A percentile compares a stretch with the other conserved stretches of the same genome.
These are phyloP conservation scores for Toxoplasma gondii DNA, from an alignment of 169 alveolate species.

Conservation along the genomic window DNA sequence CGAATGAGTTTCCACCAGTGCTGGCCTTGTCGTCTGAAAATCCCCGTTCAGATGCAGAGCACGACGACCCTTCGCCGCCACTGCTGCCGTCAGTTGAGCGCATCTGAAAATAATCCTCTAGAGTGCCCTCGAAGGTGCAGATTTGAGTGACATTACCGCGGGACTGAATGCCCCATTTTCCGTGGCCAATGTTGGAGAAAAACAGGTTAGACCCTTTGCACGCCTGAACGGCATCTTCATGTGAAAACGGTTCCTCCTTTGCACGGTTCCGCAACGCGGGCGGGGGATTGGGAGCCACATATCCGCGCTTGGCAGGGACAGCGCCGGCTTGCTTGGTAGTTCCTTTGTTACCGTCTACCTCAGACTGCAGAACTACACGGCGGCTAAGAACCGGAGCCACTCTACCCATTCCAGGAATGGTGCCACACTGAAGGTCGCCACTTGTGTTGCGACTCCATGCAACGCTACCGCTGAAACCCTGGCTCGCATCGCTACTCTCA, in stretches of 20 bases:
- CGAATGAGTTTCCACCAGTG: neutral
- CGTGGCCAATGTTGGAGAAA: neutral
- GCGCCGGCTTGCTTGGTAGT: neutral
- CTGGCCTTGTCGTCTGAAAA: neutral
- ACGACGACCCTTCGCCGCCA: neutral
- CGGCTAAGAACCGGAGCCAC: neutral
- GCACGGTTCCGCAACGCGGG: neutral
- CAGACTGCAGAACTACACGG: neutral
- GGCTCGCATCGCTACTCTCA: neutral
- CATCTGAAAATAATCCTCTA: neutral
- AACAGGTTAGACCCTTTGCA: neutral
- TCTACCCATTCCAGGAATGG: neutral
- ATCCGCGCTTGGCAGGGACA: neutral
- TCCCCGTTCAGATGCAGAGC: neutral
- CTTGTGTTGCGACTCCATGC: neutral
- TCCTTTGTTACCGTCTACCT: neutral
- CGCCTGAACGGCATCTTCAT: neutral
- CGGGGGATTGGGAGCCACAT: neutral
- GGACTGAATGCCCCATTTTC: neutral
- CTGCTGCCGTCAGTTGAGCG: slow-evolving; percentile 11
- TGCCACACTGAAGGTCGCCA: neutral
- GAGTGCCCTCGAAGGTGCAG: neutral
- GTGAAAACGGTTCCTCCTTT: neutral
- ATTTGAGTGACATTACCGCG: neutral
- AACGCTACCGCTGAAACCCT: neutral